phyloP scores from a whole-genome alignment of 2,329 filamentous ascomycete species.

The Fusarium nodosum region DNA sequence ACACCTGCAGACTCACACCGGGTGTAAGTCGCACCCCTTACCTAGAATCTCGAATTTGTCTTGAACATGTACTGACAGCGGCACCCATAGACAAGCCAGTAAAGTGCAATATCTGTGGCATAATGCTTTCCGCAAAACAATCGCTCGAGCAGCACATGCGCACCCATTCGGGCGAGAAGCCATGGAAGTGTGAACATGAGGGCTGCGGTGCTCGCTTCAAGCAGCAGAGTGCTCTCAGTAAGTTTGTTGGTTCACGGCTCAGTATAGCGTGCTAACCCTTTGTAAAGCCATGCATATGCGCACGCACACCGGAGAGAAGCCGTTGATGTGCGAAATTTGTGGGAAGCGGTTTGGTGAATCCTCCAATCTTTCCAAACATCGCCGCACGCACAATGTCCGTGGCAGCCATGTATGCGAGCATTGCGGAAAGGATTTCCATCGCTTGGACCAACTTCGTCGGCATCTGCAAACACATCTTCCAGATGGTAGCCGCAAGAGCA shows the following conservation, averaged over 20 bases:
- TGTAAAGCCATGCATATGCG: constrained; percentile 73
- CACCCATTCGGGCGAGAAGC: constrained; percentile 75
- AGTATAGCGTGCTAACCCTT: constrained; percentile 34
- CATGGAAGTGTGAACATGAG: constrained; percentile 67
- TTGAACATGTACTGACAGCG: constrained; percentile 26
- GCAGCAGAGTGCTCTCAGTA: constrained; percentile 76
- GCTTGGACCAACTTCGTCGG: constrained; percentile 71
- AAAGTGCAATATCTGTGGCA: constrained; percentile 67
- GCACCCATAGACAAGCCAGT: constrained; percentile 68
- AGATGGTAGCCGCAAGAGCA: constrained; percentile 36
- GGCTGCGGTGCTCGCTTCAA: constrained; percentile 72
- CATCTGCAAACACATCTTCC: constrained; percentile 59
- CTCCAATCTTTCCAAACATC: constrained; percentile 75
- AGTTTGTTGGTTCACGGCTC: constrained; percentile 44
- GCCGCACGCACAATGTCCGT: constrained; percentile 69
- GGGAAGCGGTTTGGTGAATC: constrained; percentile 73
- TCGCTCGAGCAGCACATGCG: constrained; percentile 76
- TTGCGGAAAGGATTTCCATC: constrained; percentile 70
- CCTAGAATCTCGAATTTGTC: constrained; percentile 1
- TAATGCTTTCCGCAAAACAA: constrained; percentile 75
- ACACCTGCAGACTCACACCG: constrained; percentile 75
- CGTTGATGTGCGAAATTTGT: constrained; percentile 70
- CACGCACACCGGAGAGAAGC: constrained; percentile 75
- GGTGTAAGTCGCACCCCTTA: constrained; percentile 61
- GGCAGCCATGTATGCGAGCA: constrained; percentile 65